Evolutionary conservation across 768 basidiomycete species (phyloP).

Genomic region (Pisolithus sp.): DNA sequence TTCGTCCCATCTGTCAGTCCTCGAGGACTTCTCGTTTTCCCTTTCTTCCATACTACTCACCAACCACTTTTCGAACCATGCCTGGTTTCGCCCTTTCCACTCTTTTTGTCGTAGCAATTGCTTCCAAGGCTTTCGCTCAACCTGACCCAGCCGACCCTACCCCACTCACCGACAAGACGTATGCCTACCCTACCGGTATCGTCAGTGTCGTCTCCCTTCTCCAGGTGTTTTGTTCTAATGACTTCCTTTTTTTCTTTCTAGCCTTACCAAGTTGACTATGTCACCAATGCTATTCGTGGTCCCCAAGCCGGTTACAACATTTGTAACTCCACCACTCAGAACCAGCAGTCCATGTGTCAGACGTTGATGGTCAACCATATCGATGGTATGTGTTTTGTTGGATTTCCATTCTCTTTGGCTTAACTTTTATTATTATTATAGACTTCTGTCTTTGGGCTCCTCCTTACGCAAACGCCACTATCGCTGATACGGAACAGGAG

Average conservation of each 20-base stretch:
- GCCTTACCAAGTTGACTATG: conserved; percentile 48
- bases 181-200: conserved; percentile 37
- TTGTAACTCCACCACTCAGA: conserved; percentile 64
- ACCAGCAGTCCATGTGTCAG: conserved; percentile 60
- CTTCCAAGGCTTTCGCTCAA: conserved; percentile 27
- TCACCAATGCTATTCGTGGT: conserved; percentile 43
- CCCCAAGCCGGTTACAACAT: conserved; percentile 58
- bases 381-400: conserved; percentile 20
- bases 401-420: background rate
- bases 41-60: background rate
- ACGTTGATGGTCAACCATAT: conserved; percentile 58
- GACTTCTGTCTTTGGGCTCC: conserved; percentile 73
- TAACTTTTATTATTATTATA: conserved; percentile 24
- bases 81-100: conserved; percentile 44
- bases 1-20: background rate
- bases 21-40: background rate
- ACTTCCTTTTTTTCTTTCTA: conserved; percentile 10
- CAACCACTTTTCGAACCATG: conserved; percentile 30
- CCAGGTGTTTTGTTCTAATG: background rate
- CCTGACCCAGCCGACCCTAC: conserved; percentile 38
- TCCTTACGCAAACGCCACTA: conserved; percentile 37
- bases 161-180: conserved; percentile 42
- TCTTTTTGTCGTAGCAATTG: conserved; percentile 25
- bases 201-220: conserved; percentile 22
- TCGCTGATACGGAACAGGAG: conserved; percentile 60